phyloP scores from a whole-genome alignment of 345 rosid genomes.

The Dimocarpus longan region DNA sequence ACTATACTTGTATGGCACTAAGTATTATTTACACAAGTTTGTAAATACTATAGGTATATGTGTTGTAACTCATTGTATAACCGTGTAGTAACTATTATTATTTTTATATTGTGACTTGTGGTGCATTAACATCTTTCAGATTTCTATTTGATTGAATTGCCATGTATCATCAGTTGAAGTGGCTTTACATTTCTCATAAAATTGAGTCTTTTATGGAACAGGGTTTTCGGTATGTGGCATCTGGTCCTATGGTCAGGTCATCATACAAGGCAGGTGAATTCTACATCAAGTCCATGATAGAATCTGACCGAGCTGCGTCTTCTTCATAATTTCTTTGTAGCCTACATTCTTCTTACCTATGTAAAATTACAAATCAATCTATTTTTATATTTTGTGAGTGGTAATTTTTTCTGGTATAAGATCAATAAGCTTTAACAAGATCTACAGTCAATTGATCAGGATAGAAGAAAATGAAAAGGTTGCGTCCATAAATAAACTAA shows the following conservation, averaged over 20 bases:
- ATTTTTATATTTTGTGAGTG: background rate
- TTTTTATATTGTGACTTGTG: background rate
- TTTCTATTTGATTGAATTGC: background rate
- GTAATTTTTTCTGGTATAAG: background rate
- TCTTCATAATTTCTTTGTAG: constrained; percentile 31
- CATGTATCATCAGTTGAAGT: background rate
- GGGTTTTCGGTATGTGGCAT: constrained; percentile 98
- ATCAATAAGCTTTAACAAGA: constrained; percentile 6
- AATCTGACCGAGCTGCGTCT: constrained; percentile 76
- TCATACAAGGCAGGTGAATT: constrained; percentile 99
- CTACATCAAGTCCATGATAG: constrained; percentile 98
- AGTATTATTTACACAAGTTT: background rate
- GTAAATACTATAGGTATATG: background rate
- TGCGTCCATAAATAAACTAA: background rate
- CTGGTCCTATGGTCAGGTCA: constrained; percentile 99
- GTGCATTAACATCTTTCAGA: background rate
- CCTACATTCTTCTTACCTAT: background rate
- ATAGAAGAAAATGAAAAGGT: background rate
- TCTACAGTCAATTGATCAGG: constrained; percentile 4
- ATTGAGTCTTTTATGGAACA: constrained; percentile 33
- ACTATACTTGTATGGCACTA: background rate
- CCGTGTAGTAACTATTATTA: background rate
- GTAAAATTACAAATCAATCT: constrained; percentile 2
- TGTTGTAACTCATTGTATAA: background rate
- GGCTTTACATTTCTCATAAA: background rate